Conservation (phyloP, 495 filamentous ascomycete genomes). For the Cetradonia linearis region DNA sequence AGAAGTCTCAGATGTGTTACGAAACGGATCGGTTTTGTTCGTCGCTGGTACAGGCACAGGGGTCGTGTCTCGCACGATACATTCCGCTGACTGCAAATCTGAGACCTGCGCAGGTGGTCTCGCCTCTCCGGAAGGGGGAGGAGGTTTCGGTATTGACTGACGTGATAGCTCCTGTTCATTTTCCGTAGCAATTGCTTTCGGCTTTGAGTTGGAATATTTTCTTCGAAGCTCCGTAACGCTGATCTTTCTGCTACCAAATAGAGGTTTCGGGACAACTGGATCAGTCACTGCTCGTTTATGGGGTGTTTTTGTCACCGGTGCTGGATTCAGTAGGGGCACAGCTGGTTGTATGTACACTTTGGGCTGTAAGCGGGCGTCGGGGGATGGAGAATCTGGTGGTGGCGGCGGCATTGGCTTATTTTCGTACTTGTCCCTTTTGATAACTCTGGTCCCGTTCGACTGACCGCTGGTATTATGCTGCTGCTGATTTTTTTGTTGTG, state of each 20-base stretch:
- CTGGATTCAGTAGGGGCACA: slow-evolving; percentile 15
- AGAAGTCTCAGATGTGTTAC: slow-evolving; percentile 8
- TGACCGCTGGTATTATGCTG: not conserved
- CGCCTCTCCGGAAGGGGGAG: slow-evolving; percentile 9
- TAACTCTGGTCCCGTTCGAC: not conserved
- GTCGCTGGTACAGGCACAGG: slow-evolving; percentile 14
- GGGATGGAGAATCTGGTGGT: slow-evolving; percentile 15
- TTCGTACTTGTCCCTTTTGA: slow-evolving; percentile 24
- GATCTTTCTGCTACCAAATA: slow-evolving; percentile 18
- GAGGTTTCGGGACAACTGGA: slow-evolving; percentile 17
- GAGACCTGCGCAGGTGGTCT: slow-evolving; percentile 15
- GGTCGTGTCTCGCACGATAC: slow-evolving; percentile 10
- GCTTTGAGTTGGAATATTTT: slow-evolving; percentile 24
- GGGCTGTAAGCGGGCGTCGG: not conserved
- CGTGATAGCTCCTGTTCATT: not conserved
- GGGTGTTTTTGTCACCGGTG: not conserved
- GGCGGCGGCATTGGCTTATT: slow-evolving; percentile 26
- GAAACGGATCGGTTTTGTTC: slow-evolving; percentile 8
- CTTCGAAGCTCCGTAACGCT: slow-evolving; percentile 23
- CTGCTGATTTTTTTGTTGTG: slow-evolving; percentile 12
- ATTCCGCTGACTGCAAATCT: slow-evolving; percentile 12
- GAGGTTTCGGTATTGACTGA: not conserved
- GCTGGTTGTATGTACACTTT: slow-evolving; percentile 23
- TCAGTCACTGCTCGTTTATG: slow-evolving; percentile 25
- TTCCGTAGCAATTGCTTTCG: slow-evolving; percentile 1